Evolutionary conservation across 257 asterid species (phyloP), one percentile per base, ranked within the genome.

Genomic region (Solanum neorickii): DNA sequence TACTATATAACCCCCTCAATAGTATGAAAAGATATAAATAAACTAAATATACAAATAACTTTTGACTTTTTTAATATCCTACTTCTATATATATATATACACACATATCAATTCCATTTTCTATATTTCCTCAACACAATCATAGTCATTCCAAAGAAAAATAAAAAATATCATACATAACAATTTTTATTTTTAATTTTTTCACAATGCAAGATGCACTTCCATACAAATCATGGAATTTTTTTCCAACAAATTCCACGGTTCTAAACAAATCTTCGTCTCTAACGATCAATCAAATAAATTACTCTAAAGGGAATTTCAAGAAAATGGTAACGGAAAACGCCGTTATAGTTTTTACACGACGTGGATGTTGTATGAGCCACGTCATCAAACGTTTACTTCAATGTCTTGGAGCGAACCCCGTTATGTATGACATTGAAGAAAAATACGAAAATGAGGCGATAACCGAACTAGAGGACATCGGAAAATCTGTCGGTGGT

Each of bases 331-430:
- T 92, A 2, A 56, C 60, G 18, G 93, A 89, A 35, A 92, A 89
- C 72, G 86, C 94, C 13, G 87, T 91, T 84, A 87, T 91, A 27
- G 91, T 92, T 41, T 90, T 91, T 35, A 89, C 90, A 0, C 88
- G 25, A 13, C 88, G 86, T 1, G 93, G 92, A 0, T 92, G 94
- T 72, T 92, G 94, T 83, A 89, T 92, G 93, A 91, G 89, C 90
- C 92, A 89, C 35, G 98, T 94, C 35, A 90, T 90, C 20, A 88
- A 91, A 82, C 89, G 93, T 49, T 78, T 94, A 86, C 88, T 94
- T 10, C 96, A 93, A 56, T 88, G 88, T 27, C 74, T 91, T 3
- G 95, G 94, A 15, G 93, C 87, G 39, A 93, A 94, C 82, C 96
- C 93, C 6, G 87, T 92, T 31, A 93, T 89, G 56, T 90, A 88